Percentiles rank a stretch among this genome's conserved stretches.
Evolutionary conservation across 2,329 filamentous ascomycete species (phyloP).

Genomic region (Lasiodiplodia hormozganensis): DNA sequence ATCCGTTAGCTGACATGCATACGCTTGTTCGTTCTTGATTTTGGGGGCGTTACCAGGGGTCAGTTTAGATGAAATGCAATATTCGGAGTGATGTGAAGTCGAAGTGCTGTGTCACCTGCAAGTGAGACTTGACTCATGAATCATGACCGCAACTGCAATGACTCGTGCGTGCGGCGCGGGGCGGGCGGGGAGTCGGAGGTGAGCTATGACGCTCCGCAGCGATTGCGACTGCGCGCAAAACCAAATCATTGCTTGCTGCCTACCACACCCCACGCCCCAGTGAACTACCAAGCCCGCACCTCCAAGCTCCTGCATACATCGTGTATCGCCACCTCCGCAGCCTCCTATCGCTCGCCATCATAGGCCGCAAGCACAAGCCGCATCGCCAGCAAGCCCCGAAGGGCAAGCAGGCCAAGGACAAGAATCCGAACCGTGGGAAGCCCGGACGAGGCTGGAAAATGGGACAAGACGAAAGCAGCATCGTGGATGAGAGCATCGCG

Average conservation of each 20-base stretch:
- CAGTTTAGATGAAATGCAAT: neutral
- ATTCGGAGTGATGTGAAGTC: neutral
- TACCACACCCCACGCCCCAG: neutral
- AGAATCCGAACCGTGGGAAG: constrained; percentile 37
- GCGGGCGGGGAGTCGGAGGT: neutral
- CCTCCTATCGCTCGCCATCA: constrained; percentile 42
- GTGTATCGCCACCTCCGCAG: neutral
- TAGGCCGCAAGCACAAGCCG: constrained; percentile 59
- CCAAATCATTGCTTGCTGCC: neutral
- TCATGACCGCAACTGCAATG: neutral
- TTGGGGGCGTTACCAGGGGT: neutral
- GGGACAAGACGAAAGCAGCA: constrained; percentile 82
- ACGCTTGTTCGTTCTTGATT: too few relatives aligned
- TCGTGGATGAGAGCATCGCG: constrained; percentile 70
- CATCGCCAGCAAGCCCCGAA: constrained; percentile 43
- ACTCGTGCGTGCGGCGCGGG: neutral
- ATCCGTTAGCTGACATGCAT: constrained; percentile 7
- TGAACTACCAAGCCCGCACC: neutral
- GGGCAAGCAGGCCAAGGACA: constrained; percentile 37
- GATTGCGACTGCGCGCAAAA: neutral
- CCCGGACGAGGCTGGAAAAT: constrained; percentile 61
- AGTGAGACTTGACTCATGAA: neutral
- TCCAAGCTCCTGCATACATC: neutral
- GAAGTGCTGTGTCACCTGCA: neutral
- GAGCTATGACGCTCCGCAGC: neutral